These are phyloP conservation scores for Didymella glomerata DNA, from an alignment of 2,329 filamentous ascomycete genomes.

Conservation along the genomic window DNA sequence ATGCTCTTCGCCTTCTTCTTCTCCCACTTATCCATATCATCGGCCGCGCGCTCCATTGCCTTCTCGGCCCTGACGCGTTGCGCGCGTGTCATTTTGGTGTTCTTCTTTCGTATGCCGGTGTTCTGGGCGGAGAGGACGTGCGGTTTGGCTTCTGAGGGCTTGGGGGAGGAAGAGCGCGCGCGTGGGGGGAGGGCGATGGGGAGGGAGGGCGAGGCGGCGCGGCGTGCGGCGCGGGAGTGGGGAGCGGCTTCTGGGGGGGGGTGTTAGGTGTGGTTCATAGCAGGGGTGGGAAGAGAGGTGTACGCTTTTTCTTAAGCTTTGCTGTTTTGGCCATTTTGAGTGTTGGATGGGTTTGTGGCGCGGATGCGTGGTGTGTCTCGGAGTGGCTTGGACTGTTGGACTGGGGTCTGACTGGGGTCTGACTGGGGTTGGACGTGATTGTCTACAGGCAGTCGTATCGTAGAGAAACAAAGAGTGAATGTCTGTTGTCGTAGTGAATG, in stretches of 20 bases:
- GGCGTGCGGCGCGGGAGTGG: slow-evolving; percentile 78
- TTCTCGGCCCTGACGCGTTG: slow-evolving; percentile 60
- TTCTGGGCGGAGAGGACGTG: slow-evolving; percentile 74
- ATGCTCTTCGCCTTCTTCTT: slow-evolving; percentile 64
- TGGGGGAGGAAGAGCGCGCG: not conserved
- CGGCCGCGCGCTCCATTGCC: slow-evolving; percentile 63
- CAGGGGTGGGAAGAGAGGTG: not conserved
- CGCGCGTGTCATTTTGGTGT: slow-evolving; percentile 55
- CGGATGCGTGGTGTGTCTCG: not conserved
- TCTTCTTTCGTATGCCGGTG: slow-evolving; percentile 68
- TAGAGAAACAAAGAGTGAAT: not conserved
- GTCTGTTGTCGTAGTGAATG: not conserved
- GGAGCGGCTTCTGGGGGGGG: slow-evolving; percentile 64
- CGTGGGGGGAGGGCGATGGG: slow-evolving; percentile 54
- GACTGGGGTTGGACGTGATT: not conserved
- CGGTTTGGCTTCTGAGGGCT: slow-evolving; percentile 39
- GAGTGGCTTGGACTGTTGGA: not conserved
- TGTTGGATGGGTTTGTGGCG: not conserved
- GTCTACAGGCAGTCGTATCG: not conserved
- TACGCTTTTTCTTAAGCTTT: slow-evolving; percentile 57
- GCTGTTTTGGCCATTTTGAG: slow-evolving; percentile 56
- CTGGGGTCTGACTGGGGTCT: not conserved
- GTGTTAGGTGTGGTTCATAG: slow-evolving; percentile 20
- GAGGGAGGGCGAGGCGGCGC: slow-evolving; percentile 74
- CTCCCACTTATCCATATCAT: slow-evolving; percentile 63